Conservation (phyloP, 1,284 basidiomycete genomes). For the Wolfiporia cocos region DNA sequence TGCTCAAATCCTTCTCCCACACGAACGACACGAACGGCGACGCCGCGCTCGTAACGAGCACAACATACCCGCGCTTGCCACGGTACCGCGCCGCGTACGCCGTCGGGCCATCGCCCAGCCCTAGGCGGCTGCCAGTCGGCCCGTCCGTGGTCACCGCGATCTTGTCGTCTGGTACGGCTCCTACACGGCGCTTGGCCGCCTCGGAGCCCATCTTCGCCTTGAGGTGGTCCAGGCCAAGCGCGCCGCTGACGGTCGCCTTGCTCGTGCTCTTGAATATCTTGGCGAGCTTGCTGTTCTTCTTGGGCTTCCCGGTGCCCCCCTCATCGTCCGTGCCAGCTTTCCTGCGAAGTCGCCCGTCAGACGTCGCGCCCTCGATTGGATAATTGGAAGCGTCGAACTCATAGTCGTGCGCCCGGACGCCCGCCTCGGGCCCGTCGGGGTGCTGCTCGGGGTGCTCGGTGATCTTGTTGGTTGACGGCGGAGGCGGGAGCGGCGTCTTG, state of each 20-base stretch:
- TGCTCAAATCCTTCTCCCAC: constrained; percentile 15
- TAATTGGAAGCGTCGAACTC: constrained; percentile 20
- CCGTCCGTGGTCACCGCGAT: neutral
- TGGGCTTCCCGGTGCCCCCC: constrained; percentile 11
- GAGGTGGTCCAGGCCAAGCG: constrained; percentile 21
- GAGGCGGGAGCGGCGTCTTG: constrained; percentile 37
- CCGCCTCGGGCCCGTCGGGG: constrained; percentile 10
- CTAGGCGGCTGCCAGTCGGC: constrained; percentile 7
- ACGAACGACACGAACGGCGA: constrained; percentile 24
- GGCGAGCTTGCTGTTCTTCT: constrained; percentile 17
- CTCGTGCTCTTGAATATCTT: constrained; percentile 19
- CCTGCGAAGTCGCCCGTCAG: constrained; percentile 2
- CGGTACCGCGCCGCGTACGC: constrained; percentile 21
- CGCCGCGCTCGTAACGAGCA: constrained; percentile 22
- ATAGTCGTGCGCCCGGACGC: constrained; percentile 14
- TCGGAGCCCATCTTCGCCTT: constrained; percentile 24
- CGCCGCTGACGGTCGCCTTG: constrained; percentile 18
- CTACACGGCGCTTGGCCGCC: constrained; percentile 20
- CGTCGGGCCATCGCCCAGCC: constrained; percentile 22
- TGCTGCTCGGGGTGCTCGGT: constrained; percentile 3
- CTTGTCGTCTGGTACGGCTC: constrained; percentile 14
- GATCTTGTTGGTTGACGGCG: constrained; percentile 22
- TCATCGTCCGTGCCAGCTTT: constrained; percentile 5
- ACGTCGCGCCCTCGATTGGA: constrained; percentile 15
- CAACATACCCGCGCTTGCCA: constrained; percentile 20